Evolutionary conservation across 495 filamentous ascomycete genomes (phyloP).

Genomic region (Podospora pseudoanserina): DNA sequence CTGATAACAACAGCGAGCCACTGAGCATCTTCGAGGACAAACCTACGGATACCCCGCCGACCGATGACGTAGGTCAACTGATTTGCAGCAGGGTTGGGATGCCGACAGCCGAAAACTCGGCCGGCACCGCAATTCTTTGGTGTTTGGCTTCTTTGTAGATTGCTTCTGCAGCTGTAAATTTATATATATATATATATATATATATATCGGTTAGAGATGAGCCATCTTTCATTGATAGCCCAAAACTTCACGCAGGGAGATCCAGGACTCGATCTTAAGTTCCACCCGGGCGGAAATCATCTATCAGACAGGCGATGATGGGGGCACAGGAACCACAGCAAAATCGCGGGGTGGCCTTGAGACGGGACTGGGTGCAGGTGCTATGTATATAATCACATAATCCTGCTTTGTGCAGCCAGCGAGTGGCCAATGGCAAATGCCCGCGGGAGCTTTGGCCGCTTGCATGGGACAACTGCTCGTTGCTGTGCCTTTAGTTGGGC

Average conservation of each 20-base stretch:
- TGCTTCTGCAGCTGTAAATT: no score
- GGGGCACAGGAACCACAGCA: neutral
- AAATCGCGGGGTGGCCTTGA: neutral
- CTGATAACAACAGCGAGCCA: neutral
- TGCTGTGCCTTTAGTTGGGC: conserved; percentile 15
- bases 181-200: no score
- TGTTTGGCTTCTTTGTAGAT: neutral
- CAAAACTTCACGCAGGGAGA: neutral
- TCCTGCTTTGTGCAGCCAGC: neutral
- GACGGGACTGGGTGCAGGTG: no score
- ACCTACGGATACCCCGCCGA: no score
- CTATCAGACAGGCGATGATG: neutral
- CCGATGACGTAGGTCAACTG: neutral
- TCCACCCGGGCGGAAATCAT: neutral
- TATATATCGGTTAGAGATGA: no score
- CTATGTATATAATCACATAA: neutral
- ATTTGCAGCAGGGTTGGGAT: neutral
- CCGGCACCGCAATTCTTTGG: neutral
- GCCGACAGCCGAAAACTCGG: neutral
- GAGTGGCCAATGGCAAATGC: neutral
- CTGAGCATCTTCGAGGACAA: no score
- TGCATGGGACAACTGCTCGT: neutral
- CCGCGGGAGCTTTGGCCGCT: no score
- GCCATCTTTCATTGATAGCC: neutral
- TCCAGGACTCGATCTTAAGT: neutral